Evolutionary conservation across 805 yeast species (phyloP).

Genomic region (Teunomyces panamensis): DNA sequence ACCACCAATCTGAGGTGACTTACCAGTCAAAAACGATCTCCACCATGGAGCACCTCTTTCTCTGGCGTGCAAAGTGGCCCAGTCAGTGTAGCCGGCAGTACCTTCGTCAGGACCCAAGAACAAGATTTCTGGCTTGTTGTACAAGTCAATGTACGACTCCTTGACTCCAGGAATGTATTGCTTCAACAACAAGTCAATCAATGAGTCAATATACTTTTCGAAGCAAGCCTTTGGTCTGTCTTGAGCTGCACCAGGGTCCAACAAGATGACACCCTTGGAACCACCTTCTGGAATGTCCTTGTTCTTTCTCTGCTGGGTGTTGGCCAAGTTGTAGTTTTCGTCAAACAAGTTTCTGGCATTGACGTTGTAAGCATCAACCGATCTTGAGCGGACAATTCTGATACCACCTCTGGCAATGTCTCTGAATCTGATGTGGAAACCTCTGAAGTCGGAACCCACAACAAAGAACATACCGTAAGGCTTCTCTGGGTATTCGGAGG

Average conservation of each 20-base stretch:
- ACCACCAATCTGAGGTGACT: constrained; percentile 88
- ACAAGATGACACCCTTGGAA: constrained; percentile 91
- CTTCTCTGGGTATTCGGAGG: constrained; percentile 83
- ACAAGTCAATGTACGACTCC: constrained; percentile 80
- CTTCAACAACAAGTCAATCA: constrained; percentile 78
- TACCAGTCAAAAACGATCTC: constrained; percentile 98
- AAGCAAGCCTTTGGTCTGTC: constrained; percentile 80
- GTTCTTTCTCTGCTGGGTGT: constrained; percentile 94
- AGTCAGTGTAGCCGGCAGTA: constrained; percentile 90
- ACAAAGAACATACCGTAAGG: constrained; percentile 94
- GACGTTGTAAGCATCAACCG: constrained; percentile 77
- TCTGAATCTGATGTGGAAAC: constrained; percentile 94
- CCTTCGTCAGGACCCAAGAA: constrained; percentile 99
- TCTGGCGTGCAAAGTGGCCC: constrained; percentile 96
- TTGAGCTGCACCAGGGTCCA: constrained; percentile 75
- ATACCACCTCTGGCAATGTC: constrained; percentile 99
- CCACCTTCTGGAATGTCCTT: constrained; percentile 99
- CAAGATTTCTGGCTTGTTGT: constrained; percentile 81
- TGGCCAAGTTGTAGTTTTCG: constrained; percentile 93
- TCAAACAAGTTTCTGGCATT: constrained; percentile 89
- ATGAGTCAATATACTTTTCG: constrained; percentile 87
- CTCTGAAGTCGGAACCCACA: constrained; percentile 95
- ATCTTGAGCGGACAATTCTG: constrained; percentile 86
- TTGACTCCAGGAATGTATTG: constrained; percentile 71
- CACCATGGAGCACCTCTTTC: constrained; percentile 94